Evolutionary conservation across 2,329 filamentous ascomycete genomes (phyloP).

Genomic region (Epichloe elymi): DNA sequence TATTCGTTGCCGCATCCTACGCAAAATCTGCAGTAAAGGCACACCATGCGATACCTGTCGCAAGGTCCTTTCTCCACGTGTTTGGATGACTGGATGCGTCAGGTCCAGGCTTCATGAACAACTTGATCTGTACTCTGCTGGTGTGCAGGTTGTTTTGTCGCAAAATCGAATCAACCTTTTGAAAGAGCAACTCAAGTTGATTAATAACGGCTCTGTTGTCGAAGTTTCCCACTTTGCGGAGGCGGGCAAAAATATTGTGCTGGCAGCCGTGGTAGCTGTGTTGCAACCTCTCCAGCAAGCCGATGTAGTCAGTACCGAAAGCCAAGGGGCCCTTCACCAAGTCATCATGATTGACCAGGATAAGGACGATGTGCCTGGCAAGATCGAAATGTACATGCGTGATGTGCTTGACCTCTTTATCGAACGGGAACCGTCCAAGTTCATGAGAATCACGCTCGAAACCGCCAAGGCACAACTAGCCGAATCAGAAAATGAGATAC

Average conservation of each 20-base stretch:
- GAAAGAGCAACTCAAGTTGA: conserved; percentile 36
- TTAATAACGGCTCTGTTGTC: conserved; percentile 35
- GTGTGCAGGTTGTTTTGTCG: conserved; percentile 48
- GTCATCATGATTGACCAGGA: conserved; percentile 48
- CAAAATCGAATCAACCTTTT: conserved; percentile 44
- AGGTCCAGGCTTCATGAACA: conserved; percentile 49
- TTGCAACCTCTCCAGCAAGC: conserved; percentile 24
- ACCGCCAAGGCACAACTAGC: conserved; percentile 33
- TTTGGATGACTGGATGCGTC: conserved; percentile 53
- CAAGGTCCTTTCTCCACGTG: conserved; percentile 47
- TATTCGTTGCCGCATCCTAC: conserved; percentile 50
- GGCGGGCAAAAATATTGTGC: conserved; percentile 28
- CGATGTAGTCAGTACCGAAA: conserved; percentile 17
- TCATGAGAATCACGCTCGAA: conserved; percentile 45
- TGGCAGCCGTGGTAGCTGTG: conserved; percentile 21
- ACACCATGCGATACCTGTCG: conserved; percentile 50
- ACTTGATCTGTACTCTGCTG: conserved; percentile 49
- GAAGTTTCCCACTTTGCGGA: conserved; percentile 48
- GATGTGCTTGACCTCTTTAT: conserved; percentile 44
- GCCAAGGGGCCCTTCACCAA: conserved; percentile 18
- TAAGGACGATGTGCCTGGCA: conserved; percentile 44
- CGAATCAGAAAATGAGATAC: conserved; percentile 38
- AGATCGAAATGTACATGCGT: conserved; percentile 48
- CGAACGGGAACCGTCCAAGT: conserved; percentile 44
- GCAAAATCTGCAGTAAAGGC: conserved; percentile 53